Percentiles rank a stretch among this genome's conserved stretches.
Conservation (phyloP, 176 grass and related monocot species). For the Raddia guianensis region DNA sequence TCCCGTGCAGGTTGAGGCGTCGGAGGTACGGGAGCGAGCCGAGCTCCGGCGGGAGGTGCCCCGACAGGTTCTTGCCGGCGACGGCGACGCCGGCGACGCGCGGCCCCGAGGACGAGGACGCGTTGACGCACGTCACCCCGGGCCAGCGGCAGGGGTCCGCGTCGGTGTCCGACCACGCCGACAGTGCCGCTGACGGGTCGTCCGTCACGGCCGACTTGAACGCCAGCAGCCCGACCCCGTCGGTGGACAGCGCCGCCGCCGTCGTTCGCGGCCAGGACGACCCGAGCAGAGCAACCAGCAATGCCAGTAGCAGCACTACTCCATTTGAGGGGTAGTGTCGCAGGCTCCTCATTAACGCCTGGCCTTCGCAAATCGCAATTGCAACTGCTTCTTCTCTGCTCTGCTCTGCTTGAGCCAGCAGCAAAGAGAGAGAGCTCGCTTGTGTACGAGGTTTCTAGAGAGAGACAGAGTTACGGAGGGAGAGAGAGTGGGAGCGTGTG, state of each 20-base stretch:
- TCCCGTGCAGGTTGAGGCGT: slow-evolving; percentile 80
- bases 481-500: not conserved
- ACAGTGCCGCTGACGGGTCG: slow-evolving; percentile 62
- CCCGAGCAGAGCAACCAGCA: slow-evolving; percentile 26
- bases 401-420: not conserved
- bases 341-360: slow-evolving; percentile 42
- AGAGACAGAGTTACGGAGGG: no score
- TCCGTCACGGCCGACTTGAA: slow-evolving; percentile 77
- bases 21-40: slow-evolving; percentile 62
- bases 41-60: slow-evolving; percentile 60
- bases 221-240: slow-evolving; percentile 68
- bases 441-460: not conserved
- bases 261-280: not conserved
- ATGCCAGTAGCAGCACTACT: not conserved
- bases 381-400: not conserved
- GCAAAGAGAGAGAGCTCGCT: not conserved
- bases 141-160: slow-evolving; percentile 68
- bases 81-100: slow-evolving; percentile 70
- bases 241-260: slow-evolving; percentile 52
- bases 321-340: not conserved
- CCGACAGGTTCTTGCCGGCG: slow-evolving; percentile 73
- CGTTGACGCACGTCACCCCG: slow-evolving; percentile 65
- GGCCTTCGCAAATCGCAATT: not conserved
- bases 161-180: slow-evolving; percentile 53
- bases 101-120: slow-evolving; percentile 44